Base-by-base conservation (phyloP, 805 yeast species). In the Teunomyces tritomae region DNA sequence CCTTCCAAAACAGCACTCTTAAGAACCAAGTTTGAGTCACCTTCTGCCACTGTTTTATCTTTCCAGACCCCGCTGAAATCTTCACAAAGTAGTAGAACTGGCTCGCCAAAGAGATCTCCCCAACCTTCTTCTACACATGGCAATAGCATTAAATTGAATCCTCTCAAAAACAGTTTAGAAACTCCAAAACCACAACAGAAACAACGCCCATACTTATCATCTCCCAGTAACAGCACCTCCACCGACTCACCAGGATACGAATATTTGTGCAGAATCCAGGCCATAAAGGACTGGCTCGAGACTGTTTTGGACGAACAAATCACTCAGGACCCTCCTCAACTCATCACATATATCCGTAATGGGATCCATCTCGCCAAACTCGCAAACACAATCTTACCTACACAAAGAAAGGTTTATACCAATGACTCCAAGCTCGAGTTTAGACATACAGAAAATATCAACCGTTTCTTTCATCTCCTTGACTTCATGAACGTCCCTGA, bases 371-470 rank as follows among this genome's bases (percentile, higher is more conserved):
- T 94, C 30, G 97, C 97, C 2, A 83, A 87, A 59, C 65, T 92
- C 36, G 83, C 96, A 7, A 79, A 82, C 55, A 77, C 73, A 2
- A 82, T 94, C 46, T 80, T 85, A 41, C 92, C 97, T 0, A 76
- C 79, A 0, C 69, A 45, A 83, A 83, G 43, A 70, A 73, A 54
- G 64, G 80, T 63, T 62, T 86, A 79, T 57, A 81, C 81, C 43
- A 78, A 77, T 56, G 87, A 73, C 54, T 55, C 61, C 47, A 61
- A 71, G 61, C 74, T 91, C 34, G 91, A 89, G 62, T 94, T 89
- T 72, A 83, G 87, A 52, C 96, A 89, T 64, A 89, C 96, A 0
- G 97, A 94, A 61, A 94, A 94, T 62, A 92, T 94, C 61, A 89
- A 89, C 57, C 74, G 83, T 17, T 91, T 92, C 63, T 85, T 92